A percentile compares a stretch with the other conserved stretches of the same genome.
These are phyloP conservation scores for Penicillium occitanis DNA, from an alignment of 2,329 filamentous ascomycete species.

Conservation along the genomic window DNA sequence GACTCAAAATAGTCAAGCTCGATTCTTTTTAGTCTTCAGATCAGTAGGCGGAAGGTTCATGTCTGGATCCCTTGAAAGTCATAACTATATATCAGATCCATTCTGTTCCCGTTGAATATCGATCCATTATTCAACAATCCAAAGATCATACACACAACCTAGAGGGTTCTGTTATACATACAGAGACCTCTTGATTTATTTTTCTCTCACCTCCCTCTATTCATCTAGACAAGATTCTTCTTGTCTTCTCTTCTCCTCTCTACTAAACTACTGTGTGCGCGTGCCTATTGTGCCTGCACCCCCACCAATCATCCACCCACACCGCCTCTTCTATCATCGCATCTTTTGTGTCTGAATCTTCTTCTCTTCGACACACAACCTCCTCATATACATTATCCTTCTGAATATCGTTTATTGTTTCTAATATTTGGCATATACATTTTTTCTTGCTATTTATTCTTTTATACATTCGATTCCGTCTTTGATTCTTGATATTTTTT, in stretches of 20 bases:
- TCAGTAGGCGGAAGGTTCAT: not conserved
- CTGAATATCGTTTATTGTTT: slow-evolving; percentile 17
- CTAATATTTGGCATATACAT: not conserved
- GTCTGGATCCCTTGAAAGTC: not conserved
- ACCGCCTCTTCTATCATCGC: slow-evolving; percentile 19
- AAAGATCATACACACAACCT: not conserved
- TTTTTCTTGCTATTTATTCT: slow-evolving; percentile 7
- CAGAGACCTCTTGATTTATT: slow-evolving; percentile 8
- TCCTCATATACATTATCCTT: slow-evolving; percentile 1
- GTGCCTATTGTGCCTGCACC: slow-evolving; percentile 21
- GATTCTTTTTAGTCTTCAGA: slow-evolving; percentile 8
- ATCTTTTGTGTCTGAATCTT: slow-evolving; percentile 12
- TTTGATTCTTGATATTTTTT: slow-evolving; percentile 14
- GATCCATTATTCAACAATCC: slow-evolving; percentile 7
- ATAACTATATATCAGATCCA: slow-evolving; percentile 21
- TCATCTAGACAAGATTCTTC: not conserved
- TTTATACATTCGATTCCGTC: slow-evolving; percentile 14
- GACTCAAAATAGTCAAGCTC: slow-evolving; percentile 12
- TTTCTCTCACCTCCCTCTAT: not conserved
- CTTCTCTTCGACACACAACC: slow-evolving; percentile 15
- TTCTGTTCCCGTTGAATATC: slow-evolving; percentile 20
- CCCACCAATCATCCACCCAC: slow-evolving; percentile 21
- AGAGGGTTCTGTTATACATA: not conserved
- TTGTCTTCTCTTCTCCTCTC: slow-evolving; percentile 2
- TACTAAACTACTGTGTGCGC: not conserved